Evolutionary conservation across 768 basidiomycete genomes (phyloP).

Genomic region (Austroboletus eburneus): DNA sequence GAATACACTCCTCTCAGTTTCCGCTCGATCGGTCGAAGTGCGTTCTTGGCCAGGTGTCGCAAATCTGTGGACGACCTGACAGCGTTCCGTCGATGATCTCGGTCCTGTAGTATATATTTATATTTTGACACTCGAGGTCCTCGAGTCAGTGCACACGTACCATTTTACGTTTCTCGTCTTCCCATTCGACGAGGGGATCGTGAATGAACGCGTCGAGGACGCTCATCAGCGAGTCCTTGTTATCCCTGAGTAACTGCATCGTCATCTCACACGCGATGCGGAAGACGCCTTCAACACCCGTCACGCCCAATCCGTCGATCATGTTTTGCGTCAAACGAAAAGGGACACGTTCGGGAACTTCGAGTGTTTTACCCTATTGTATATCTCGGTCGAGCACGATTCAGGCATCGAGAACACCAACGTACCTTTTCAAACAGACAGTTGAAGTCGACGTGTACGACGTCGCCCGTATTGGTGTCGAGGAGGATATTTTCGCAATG

Average conservation of each 20-base stretch:
- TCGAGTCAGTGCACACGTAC: conserved; percentile 33
- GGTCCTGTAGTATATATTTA: conserved; percentile 36
- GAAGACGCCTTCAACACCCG: conserved; percentile 91
- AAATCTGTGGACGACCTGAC: conserved; percentile 54
- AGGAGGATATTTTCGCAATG: conserved; percentile 96
- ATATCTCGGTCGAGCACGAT: not conserved
- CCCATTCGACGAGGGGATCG: conserved; percentile 96
- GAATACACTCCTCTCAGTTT: conserved; percentile 75
- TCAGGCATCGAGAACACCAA: not conserved
- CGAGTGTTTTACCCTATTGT: conserved; percentile 68
- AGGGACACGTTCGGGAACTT: conserved; percentile 88
- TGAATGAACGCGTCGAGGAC: conserved; percentile 96
- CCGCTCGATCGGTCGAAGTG: conserved; percentile 75
- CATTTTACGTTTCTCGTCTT: conserved; percentile 70
- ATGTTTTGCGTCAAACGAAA: conserved; percentile 94
- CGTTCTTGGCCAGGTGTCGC: conserved; percentile 63
- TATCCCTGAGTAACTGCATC: conserved; percentile 78
- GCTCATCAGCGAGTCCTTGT: conserved; percentile 91
- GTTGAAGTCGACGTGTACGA: conserved; percentile 97
- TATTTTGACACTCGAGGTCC: too few relatives aligned
- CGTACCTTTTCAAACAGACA: conserved; percentile 92
- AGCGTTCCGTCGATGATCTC: conserved; percentile 41
- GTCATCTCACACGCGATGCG: conserved; percentile 90
- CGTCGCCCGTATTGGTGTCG: conserved; percentile 82
- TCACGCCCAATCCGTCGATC: conserved; percentile 88